Conservation (phyloP, 192 early-diverging fungal genomes). For the Coemansia sp. region DNA sequence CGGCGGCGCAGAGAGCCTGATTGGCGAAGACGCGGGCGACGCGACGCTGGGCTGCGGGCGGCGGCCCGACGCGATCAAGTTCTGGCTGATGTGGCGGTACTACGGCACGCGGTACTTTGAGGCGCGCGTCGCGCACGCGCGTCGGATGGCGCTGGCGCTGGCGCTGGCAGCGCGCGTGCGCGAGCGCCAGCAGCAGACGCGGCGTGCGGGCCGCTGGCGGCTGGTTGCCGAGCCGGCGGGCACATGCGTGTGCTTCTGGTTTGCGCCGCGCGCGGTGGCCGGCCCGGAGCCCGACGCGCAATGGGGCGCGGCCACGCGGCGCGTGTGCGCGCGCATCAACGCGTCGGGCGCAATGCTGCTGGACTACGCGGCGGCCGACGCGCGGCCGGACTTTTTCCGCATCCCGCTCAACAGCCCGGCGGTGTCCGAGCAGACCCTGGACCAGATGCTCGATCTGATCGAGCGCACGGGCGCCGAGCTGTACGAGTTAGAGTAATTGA, state of each 20-base stretch:
- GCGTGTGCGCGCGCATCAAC: constrained; percentile 40
- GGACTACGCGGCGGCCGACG: constrained; percentile 59
- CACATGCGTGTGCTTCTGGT: constrained; percentile 72
- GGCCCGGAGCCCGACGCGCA: not conserved
- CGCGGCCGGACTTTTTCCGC: constrained; percentile 64
- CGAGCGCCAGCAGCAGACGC: constrained; percentile 11
- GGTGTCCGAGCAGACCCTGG: constrained; percentile 52
- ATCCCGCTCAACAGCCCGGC: constrained; percentile 65
- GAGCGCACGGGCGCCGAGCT: constrained; percentile 35
- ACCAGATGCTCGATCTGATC: constrained; percentile 54
- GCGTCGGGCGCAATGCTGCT: constrained; percentile 59
- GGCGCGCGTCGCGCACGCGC: constrained; percentile 56
- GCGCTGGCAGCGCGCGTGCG: constrained; percentile 38
- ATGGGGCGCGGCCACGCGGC: constrained; percentile 51
- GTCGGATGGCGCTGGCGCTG: constrained; percentile 45
- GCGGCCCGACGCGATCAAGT: constrained; percentile 71
- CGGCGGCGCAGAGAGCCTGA: constrained; percentile 6
- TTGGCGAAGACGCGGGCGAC: constrained; percentile 76
- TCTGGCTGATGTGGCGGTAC: constrained; percentile 75
- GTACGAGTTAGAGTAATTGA: not conserved
- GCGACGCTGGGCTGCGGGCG: constrained; percentile 77
- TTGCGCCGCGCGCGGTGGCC: constrained; percentile 43
- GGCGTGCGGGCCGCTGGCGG: constrained; percentile 34
- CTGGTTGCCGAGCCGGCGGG: constrained; percentile 34
- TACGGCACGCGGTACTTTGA: constrained; percentile 63